Evolutionary conservation across 345 rosid species (phyloP), one percentile per base, ranked within the genome.

Genomic region (Boechera retrofracta): DNA sequence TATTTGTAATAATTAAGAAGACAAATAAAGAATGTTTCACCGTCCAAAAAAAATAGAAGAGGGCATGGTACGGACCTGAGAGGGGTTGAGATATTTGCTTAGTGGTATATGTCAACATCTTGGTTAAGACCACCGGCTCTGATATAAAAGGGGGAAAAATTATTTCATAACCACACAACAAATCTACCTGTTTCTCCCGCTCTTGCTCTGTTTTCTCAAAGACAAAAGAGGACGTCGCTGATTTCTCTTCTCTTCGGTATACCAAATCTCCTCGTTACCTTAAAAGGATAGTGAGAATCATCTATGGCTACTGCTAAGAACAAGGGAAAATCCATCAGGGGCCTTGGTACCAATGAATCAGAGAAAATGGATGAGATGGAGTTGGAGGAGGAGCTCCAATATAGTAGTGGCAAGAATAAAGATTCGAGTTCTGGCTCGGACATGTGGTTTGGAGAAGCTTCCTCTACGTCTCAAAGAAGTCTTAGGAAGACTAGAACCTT

Each of bases 401-500:
- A 70, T 80, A 87, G 58, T 36, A 67, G 68, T 28, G 15, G 54
- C 2, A 86, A 61, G 69, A 79, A 85, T 18, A 76, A 67, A 28
- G 78, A 60, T 31, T 49, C 59, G 21, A 78, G 71, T 74, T 64
- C 73, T 9, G 73, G 79, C 67, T 67, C 73, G 5, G 83, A 85
- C 76, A 86, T 75, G 77, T 75, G 92, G 89, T 80, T 85, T 35
- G 84, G 83, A 73, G 91, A 83, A 75, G 85, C 89, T 81, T 89
- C 89, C 75, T 87, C 88, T 67, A 24, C 78, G 81, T 80, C 89
- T 2, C 59, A 71, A 12, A 83, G 88, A 65, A 89, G 94, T 79
- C 82, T 80, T 56, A 92, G 86, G 78, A 92, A 90, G 80, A 81
- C 78, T 55, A 82, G 87, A 16, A 90, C 89, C 80, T 86, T 90